Conservation (phyloP, 331 rosid species). For the Pyrus hybrid region DNA sequence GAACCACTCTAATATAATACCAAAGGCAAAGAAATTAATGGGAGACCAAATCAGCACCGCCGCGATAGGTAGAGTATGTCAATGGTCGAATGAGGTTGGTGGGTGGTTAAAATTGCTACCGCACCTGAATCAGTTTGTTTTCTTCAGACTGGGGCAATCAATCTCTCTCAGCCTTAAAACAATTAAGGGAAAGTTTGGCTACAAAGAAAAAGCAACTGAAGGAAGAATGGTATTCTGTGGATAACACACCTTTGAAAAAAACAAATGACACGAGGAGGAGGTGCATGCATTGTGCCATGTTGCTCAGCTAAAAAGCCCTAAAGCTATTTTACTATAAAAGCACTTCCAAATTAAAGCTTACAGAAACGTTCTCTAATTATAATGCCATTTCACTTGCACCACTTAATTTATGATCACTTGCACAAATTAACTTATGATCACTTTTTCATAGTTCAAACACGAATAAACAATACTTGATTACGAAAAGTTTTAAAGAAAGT, state of each 20-base stretch:
- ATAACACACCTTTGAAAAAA: too few species aligned
- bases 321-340: background rate
- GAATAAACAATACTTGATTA: background rate
- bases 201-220: background rate
- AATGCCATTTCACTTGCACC: background rate
- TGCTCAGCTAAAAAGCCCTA: background rate
- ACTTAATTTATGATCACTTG: background rate
- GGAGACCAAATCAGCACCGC: background rate
- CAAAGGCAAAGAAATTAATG: too few species aligned
- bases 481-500: background rate
- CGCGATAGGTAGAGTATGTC: constrained; percentile 18
- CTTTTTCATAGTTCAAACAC: background rate
- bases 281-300: background rate
- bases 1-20: too few species aligned
- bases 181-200: background rate
- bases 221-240: too few species aligned
- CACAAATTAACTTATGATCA: too few species aligned
- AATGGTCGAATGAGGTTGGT: constrained; percentile 25
- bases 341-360: background rate
- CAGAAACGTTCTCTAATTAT: background rate
- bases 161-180: background rate
- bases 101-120: constrained; percentile 12
- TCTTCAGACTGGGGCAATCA: constrained; percentile 25
- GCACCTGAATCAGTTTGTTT: constrained; percentile 3
- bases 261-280: background rate